Percentiles rank a stretch among this genome's conserved stretches.
Conservation (phyloP, 148 eudicot genomes). For the Rhododendron kiyosumense region DNA sequence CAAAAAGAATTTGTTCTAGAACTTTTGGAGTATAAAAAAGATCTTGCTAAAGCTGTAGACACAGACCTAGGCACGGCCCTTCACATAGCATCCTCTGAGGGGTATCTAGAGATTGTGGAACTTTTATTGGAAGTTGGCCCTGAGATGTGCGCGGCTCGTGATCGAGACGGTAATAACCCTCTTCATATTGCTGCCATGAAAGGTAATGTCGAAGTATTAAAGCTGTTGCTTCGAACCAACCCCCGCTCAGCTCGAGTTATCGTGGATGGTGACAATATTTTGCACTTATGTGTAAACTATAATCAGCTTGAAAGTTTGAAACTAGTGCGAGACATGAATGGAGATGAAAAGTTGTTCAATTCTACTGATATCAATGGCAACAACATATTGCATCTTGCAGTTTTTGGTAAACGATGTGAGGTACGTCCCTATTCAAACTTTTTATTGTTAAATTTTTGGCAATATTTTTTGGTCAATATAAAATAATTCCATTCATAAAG, state of each 20-base stretch:
- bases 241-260: constrained; percentile 5
- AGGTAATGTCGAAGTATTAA: constrained; percentile 8
- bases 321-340: not conserved
- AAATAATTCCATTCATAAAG: no score
- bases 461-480: no score
- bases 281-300: constrained; percentile 20
- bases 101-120: constrained; percentile 18
- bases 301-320: constrained; percentile 16
- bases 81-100: constrained; percentile 34
- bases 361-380: no score
- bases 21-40: no score
- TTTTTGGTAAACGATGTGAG: no score
- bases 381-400: no score
- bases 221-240: not conserved
- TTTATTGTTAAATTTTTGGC: no score
- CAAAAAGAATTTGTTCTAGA: no score
- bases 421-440: no score
- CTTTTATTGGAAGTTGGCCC: constrained; percentile 1
- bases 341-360: not conserved
- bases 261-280: constrained; percentile 1
- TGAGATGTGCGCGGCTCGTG: constrained; percentile 7
- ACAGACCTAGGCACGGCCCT: not conserved
- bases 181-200: constrained; percentile 23
- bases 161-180: constrained; percentile 18
- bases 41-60: no score